These are phyloP conservation scores for Ceratobasidium sp. DNA, from an alignment of 1,284 basidiomycete genomes.

Conservation along the genomic window DNA sequence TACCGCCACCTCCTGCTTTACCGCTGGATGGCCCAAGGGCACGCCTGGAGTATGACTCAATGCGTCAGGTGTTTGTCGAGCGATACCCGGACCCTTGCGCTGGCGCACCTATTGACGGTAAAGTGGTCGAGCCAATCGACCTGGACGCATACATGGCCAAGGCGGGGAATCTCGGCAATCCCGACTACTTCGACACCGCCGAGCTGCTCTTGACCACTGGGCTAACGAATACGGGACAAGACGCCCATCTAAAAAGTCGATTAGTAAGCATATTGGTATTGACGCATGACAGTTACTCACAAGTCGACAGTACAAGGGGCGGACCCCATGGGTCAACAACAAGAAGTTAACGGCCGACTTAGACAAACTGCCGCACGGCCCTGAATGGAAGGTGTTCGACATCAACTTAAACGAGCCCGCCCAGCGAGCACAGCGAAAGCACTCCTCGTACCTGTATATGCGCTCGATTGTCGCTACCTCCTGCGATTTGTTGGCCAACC, in stretches of 20 bases:
- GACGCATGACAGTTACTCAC: background rate
- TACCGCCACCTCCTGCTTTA: background rate
- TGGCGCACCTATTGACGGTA: constrained; percentile 17
- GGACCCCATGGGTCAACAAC: constrained; percentile 22
- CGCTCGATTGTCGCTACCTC: constrained; percentile 7
- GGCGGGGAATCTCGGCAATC: constrained; percentile 12
- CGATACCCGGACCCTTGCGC: background rate
- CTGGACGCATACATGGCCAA: constrained; percentile 12
- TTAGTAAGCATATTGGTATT: background rate
- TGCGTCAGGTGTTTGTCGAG: constrained; percentile 15
- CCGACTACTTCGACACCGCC: background rate
- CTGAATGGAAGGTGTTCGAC: constrained; percentile 7
- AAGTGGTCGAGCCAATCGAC: background rate
- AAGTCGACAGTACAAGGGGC: background rate
- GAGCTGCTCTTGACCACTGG: constrained; percentile 34
- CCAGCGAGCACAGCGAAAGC: background rate
- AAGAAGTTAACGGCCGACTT: background rate
- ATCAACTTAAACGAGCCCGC: background rate
- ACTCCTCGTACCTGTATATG: constrained; percentile 11
- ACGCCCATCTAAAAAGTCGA: constrained; percentile 18
- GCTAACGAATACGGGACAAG: background rate
- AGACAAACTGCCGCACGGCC: constrained; percentile 17
- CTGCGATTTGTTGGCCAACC: constrained; percentile 38
- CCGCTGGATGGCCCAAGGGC: background rate
- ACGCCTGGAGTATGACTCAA: background rate